Conservation (phyloP, 139 green algal species). For the Chlamydomonas incerta region DNA sequence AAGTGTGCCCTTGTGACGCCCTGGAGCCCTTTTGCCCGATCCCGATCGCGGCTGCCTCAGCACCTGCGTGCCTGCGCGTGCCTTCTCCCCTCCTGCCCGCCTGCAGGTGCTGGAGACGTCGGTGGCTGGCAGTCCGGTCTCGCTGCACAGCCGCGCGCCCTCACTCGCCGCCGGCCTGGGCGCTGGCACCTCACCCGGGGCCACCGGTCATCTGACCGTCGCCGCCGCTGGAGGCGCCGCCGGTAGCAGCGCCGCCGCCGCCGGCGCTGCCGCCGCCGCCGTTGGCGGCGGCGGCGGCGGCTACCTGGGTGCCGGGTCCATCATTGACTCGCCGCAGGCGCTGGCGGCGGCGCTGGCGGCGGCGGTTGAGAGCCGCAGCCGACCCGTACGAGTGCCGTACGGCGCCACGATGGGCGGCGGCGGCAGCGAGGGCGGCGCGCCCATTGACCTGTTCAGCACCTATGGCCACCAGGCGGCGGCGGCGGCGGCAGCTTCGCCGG, state of each 20-base stretch:
- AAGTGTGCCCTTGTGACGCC: too few species aligned
- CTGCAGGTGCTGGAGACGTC: too few species aligned
- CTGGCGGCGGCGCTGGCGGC: neutral
- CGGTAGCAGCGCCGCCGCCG: neutral
- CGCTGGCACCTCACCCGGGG: neutral
- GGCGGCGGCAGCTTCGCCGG: too few species aligned
- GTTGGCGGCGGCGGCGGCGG: neutral
- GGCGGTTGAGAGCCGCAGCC: neutral
- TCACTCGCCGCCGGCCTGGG: neutral
- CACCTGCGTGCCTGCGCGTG: too few species aligned
- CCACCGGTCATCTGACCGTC: neutral
- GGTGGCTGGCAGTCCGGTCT: too few species aligned
- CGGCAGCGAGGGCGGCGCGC: constrained; percentile 25
- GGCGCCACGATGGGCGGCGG: constrained; percentile 27
- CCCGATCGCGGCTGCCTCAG: too few species aligned
- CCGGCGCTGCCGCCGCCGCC: neutral
- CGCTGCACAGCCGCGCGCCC: constrained; percentile 7
- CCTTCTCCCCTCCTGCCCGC: too few species aligned
- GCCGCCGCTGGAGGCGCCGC: neutral
- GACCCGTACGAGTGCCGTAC: constrained; percentile 13
- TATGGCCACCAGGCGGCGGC: too few species aligned
- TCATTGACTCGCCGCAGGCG: neutral
- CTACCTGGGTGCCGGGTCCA: neutral
- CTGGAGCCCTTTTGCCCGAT: too few species aligned
- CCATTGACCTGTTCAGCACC: neutral